These are phyloP conservation scores for Secale cereale DNA, from an alignment of 176 grass and related monocot genomes.

Conservation along the genomic window DNA sequence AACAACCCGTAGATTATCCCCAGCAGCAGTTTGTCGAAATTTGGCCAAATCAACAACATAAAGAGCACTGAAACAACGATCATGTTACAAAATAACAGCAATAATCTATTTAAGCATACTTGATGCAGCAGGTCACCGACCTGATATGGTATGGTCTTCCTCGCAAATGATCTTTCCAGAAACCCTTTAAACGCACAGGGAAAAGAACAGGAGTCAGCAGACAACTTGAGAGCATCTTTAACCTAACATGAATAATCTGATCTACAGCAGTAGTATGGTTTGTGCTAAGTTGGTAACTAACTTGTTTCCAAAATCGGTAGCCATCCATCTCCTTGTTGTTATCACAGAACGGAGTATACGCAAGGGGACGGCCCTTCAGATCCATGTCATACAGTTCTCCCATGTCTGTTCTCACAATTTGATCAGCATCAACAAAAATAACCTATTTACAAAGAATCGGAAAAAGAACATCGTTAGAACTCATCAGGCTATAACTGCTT, in stretches of 20 bases:
- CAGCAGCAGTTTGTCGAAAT: constrained; percentile 94
- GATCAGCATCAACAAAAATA: constrained; percentile 99
- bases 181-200: constrained; percentile 53
- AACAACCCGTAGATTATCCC: constrained; percentile 78
- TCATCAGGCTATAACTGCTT: not conserved
- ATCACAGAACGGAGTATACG: constrained; percentile 98
- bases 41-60: constrained; percentile 99
- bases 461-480: constrained; percentile 21
- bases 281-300: constrained; percentile 43
- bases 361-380: constrained; percentile 90
- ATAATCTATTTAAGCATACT: constrained; percentile 11
- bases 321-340: constrained; percentile 99
- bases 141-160: constrained; percentile 98
- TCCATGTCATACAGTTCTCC: constrained; percentile 98
- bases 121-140: constrained; percentile 34
- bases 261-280: constrained; percentile 18
- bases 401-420: constrained; percentile 98
- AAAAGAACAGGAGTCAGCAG: constrained; percentile 15
- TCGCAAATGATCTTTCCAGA: constrained; percentile 97
- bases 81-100: constrained; percentile 21
- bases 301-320: constrained; percentile 98
- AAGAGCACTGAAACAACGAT: constrained; percentile 68
- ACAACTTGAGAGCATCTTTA: constrained; percentile 27
- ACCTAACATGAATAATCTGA: constrained; percentile 2
- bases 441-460: constrained; percentile 52